A percentile compares a stretch with the other conserved stretches of the same genome.
phyloP scores from a whole-genome alignment of 306 rosid species.

The Rosa rugosa region DNA sequence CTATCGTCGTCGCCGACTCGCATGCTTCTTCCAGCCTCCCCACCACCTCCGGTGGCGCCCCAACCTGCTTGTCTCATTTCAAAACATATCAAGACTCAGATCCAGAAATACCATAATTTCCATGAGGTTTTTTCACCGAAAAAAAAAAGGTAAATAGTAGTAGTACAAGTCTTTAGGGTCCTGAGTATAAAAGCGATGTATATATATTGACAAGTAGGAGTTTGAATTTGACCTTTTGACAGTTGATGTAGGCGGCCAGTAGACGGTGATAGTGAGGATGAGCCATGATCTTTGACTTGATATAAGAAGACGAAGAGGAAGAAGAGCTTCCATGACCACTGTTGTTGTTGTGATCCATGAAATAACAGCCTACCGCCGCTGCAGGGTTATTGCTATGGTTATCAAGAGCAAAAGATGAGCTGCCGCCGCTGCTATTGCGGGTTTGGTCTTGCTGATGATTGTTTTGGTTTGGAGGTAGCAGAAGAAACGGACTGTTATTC shows the following conservation, averaged over 20 bases:
- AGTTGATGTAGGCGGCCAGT: conserved; percentile 77
- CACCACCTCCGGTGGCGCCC: conserved; percentile 89
- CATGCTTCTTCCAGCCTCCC: conserved; percentile 76
- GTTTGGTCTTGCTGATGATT: conserved; percentile 23
- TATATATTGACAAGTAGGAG: not conserved
- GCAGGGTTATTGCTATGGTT: conserved; percentile 20
- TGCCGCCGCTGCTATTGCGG: conserved; percentile 31
- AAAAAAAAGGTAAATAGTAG: not conserved
- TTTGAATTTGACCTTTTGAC: conserved; percentile 71
- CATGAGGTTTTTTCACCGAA: not conserved
- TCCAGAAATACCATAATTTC: not conserved
- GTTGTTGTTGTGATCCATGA: conserved; percentile 56
- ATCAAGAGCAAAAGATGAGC: conserved; percentile 38
- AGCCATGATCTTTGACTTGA: conserved; percentile 89
- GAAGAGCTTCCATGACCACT: conserved; percentile 36
- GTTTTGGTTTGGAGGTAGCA: conserved; percentile 27
- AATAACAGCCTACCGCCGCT: conserved; percentile 46
- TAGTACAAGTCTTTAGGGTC: not conserved
- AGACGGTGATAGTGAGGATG: conserved; percentile 99
- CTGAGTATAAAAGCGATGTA: not conserved
- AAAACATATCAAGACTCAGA: not conserved
- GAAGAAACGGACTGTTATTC: conserved; percentile 42
- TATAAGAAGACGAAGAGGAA: conserved; percentile 43
- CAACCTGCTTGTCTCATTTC: conserved; percentile 51
- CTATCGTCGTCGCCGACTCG: conserved; percentile 55